These are phyloP conservation scores for Microcos paniculata DNA, from an alignment of 345 rosid genomes.

Conservation along the genomic window DNA sequence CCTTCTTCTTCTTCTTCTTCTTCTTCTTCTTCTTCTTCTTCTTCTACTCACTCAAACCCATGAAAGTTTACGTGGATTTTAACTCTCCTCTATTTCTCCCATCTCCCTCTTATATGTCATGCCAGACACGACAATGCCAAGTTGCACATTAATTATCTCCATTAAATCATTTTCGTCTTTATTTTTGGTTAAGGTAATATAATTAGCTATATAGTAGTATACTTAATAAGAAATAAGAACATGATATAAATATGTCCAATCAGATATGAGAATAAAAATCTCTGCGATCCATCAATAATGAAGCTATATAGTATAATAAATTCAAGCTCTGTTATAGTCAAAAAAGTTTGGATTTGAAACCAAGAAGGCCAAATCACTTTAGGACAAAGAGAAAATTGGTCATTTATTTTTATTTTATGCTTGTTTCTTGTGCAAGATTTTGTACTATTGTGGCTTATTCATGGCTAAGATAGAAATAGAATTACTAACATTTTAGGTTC, in stretches of 20 bases:
- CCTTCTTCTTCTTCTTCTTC: background rate
- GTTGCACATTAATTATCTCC: background rate
- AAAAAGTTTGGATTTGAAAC: background rate
- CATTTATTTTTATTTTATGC: background rate
- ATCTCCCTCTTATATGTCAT: background rate
- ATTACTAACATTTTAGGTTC: too few species aligned
- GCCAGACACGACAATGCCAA: background rate
- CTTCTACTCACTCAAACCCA: background rate
- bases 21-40: background rate
- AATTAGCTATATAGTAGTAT: background rate
- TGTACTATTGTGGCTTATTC: too few species aligned
- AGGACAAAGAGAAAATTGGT: background rate
- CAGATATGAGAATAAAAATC: background rate
- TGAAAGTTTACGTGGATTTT: too few species aligned
- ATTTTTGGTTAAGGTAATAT: background rate
- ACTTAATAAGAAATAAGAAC: background rate
- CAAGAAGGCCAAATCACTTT: conserved; percentile 1
- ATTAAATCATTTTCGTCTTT: too few species aligned
- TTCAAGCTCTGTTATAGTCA: background rate
- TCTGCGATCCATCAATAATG: background rate
- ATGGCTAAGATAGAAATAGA: too few species aligned
- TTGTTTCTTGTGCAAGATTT: background rate
- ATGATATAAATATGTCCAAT: background rate
- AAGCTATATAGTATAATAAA: background rate
- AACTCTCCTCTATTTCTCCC: too few species aligned